Base-by-base conservation (phyloP, 2,329 filamentous ascomycete genomes). In the Botrytis paeoniae region DNA sequence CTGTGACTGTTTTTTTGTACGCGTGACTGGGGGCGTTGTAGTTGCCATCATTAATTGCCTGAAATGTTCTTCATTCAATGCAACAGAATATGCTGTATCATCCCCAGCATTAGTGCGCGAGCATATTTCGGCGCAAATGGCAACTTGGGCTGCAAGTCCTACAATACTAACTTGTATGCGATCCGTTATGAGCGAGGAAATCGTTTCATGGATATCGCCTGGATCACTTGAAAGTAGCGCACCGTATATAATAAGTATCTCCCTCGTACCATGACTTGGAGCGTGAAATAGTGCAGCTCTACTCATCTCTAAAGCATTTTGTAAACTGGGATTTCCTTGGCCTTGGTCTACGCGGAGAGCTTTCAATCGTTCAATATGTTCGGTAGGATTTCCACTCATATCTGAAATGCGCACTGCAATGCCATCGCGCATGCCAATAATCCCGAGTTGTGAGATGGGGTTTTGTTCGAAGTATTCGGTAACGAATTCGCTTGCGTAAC, bases 391-490 rank as follows among this genome's bases (percentile, higher is more conserved):
- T 16, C 96, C 96, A 72, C 92, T 92, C 85, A 98, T 91, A 80
- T 97, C 93, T 80, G 92, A 96, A 75, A 99, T 89, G 57, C 93
- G 87, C 37, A 97, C 86, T 3, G 95, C 95, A 25, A 98, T 86
- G 25, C 96, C 96, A 81, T 98, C 96, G 75, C 93, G 89, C 93
- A 98, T 97, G 69, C 93, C 95, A 57, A 99, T 86, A 43, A 99
- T 92, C 37, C 93, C 95, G 73, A 99, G 88, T 83, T 99, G 96
- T 16, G 94, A 97, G 77, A 99, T 98, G 18, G 96, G 96, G 79
- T 99, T 99, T 83, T 99, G 96, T 83, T 98, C 96, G 81, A 98
- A 99, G 83, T 94, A 99, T 82, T 98, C 95, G 74, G 91, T 88
- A 66, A 98, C 92, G 82, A 98, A 99, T 73, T 94, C 92, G 76